Evolutionary conservation across 2,329 filamentous ascomycete genomes (phyloP).

Genomic region (Aspergillus cejpii): DNA sequence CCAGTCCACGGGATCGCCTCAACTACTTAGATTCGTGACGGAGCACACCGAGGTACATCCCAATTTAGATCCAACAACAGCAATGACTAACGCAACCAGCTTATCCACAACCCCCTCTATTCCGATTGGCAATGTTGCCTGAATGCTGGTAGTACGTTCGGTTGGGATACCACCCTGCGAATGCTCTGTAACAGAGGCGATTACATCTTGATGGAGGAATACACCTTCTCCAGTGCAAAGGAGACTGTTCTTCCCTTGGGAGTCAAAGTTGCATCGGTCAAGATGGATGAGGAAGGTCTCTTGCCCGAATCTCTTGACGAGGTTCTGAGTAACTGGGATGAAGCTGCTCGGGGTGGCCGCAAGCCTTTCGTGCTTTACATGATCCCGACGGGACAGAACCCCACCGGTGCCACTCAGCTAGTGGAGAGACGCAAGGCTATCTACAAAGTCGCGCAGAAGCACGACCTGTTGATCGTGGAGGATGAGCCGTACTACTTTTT

Average conservation of each 20-base stretch:
- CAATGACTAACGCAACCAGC: slow-evolving; percentile 31
- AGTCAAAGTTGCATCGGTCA: slow-evolving; percentile 53
- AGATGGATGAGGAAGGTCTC: slow-evolving; percentile 62
- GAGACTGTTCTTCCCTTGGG: slow-evolving; percentile 60
- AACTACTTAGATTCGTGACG: slow-evolving; percentile 81
- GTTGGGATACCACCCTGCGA: slow-evolving; percentile 74
- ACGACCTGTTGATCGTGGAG: slow-evolving; percentile 81
- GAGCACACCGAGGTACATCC: slow-evolving; percentile 73
- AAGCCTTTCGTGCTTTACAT: slow-evolving; percentile 66
- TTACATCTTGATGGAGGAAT: slow-evolving; percentile 78
- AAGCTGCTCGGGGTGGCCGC: slow-evolving; percentile 47
- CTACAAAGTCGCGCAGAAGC: slow-evolving; percentile 72
- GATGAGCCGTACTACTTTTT: slow-evolving; percentile 95
- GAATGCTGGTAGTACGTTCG: slow-evolving; percentile 78
- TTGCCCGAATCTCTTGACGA: slow-evolving; percentile 56
- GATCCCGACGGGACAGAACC: slow-evolving; percentile 79
- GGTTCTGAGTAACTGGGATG: slow-evolving; percentile 60
- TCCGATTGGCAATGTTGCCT: slow-evolving; percentile 81
- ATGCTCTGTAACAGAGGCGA: slow-evolving; percentile 74
- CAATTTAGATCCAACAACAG: too few species aligned
- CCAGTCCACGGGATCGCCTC: slow-evolving; percentile 75
- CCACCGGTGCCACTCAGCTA: slow-evolving; percentile 77
- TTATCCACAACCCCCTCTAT: slow-evolving; percentile 80
- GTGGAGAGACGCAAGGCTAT: slow-evolving; percentile 60
- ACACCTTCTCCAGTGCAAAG: slow-evolving; percentile 74